Percentiles rank a stretch among this genome's conserved stretches.
Conservation (phyloP, 495 filamentous ascomycete genomes). For the Bombardia bombarda region DNA sequence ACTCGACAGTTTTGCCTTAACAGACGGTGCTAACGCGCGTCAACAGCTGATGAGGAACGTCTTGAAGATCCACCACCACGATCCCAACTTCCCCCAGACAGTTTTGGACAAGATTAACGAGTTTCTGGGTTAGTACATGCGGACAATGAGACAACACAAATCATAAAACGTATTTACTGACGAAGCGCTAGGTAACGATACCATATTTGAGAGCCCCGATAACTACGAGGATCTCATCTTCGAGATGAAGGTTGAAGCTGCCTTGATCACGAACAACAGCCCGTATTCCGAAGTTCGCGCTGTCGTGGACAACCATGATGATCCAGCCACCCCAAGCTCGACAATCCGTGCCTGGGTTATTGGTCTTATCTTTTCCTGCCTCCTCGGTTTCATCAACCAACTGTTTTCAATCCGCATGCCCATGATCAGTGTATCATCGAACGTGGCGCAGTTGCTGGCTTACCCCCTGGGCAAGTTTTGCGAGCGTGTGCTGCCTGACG, state of each 20-base stretch:
- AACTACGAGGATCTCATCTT: slow-evolving; percentile 23
- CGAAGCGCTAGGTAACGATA: slow-evolving; percentile 11
- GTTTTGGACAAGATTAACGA: slow-evolving; percentile 23
- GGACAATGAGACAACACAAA: not conserved
- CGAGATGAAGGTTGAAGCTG: slow-evolving; percentile 35
- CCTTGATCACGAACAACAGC: slow-evolving; percentile 32
- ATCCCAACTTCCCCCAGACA: slow-evolving; percentile 29
- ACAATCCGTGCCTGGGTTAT: slow-evolving; percentile 31
- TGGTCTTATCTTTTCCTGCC: slow-evolving; percentile 22
- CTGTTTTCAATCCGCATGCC: slow-evolving; percentile 32
- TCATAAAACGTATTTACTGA: not conserved
- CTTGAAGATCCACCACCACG: slow-evolving; percentile 24
- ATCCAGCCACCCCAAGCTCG: slow-evolving; percentile 20
- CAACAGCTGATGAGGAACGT: slow-evolving; percentile 23
- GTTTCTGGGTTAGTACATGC: slow-evolving; percentile 19
- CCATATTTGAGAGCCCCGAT: slow-evolving; percentile 19
- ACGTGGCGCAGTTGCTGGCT: slow-evolving; percentile 29
- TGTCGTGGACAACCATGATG: slow-evolving; percentile 37
- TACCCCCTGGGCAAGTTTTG: slow-evolving; percentile 28
- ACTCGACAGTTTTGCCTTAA: not conserved
- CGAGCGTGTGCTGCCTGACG: slow-evolving; percentile 26
- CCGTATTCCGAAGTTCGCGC: slow-evolving; percentile 42
- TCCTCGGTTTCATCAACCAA: slow-evolving; percentile 29
- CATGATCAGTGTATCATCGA: slow-evolving; percentile 20
- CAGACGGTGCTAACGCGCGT: slow-evolving; percentile 2